These are phyloP conservation scores for Triticum aestivum DNA, from an alignment of 176 grass and related monocot genomes.

Conservation along the genomic window DNA sequence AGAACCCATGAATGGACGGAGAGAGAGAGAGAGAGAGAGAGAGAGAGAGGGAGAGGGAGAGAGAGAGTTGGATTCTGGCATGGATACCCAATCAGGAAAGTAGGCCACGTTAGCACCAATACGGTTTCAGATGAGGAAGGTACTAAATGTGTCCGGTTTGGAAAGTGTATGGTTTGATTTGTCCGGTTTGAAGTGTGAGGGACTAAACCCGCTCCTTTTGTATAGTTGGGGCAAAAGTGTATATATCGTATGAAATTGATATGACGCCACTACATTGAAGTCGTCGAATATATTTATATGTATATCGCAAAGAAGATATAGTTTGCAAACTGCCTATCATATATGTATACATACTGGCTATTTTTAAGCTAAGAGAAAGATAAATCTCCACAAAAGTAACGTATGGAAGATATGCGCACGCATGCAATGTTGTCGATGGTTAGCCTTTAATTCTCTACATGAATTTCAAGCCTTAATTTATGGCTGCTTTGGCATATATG, in stretches of 20 bases:
- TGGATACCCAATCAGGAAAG: neutral
- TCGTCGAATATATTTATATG: neutral
- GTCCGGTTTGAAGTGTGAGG: neutral
- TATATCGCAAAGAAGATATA: neutral
- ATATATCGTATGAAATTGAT: neutral
- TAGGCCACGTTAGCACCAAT: neutral
- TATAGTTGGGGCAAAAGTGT: neutral
- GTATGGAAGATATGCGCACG: neutral
- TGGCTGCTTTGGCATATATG: neutral
- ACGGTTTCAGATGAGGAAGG: neutral
- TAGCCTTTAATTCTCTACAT: no score
- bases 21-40: no score
- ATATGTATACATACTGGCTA: neutral
- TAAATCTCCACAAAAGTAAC: neutral
- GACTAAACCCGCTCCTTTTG: neutral
- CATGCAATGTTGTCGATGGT: neutral
- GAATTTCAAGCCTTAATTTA: neutral
- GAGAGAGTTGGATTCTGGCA: no score
- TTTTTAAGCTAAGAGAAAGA: neutral
- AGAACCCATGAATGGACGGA: no score
- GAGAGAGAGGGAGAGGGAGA: no score
- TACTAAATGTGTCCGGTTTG: neutral
- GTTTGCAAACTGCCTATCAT: neutral
- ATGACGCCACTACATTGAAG: neutral
- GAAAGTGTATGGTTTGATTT: neutral